Conservation (phyloP, 306 rosid genomes). For the Casuarina glauca region DNA sequence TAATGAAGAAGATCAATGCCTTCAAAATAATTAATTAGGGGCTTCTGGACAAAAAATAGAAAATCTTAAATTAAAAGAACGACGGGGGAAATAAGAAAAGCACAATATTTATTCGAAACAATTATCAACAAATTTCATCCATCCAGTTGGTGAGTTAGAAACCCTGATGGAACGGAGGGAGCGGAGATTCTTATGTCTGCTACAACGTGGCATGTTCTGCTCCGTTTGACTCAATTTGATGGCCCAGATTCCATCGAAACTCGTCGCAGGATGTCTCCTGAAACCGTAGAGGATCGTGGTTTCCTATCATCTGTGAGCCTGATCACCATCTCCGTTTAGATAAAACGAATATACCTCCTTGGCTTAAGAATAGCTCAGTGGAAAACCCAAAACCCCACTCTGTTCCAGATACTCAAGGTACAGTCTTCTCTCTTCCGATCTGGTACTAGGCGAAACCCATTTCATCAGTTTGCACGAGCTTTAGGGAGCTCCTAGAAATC, state of each 20-base stretch:
- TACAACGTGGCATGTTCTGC: not conserved
- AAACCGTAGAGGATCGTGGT: no score
- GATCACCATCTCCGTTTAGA: not conserved
- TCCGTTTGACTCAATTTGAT: not conserved
- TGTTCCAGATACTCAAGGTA: not conserved
- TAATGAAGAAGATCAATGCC: no score
- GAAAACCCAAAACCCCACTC: not conserved
- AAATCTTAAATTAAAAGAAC: no score
- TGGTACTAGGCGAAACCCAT: not conserved
- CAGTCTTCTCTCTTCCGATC: not conserved
- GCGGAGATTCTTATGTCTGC: no score
- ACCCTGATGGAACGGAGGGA: no score
- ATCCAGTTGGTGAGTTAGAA: no score
- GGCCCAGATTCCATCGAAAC: not conserved
- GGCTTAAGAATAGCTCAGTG: not conserved
- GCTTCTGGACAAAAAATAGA: no score
- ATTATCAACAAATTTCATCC: no score
- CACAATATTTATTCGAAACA: no score
- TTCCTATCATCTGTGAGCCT: no score
- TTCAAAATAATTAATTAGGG: no score
- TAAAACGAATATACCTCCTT: constrained; percentile 3
- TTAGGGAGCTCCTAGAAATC: not conserved
- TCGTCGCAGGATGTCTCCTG: not conserved
- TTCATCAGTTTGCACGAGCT: not conserved
- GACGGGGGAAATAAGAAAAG: no score